Evolutionary conservation across 257 asterid species (phyloP).

Genomic region (Solanum chmielewskii): DNA sequence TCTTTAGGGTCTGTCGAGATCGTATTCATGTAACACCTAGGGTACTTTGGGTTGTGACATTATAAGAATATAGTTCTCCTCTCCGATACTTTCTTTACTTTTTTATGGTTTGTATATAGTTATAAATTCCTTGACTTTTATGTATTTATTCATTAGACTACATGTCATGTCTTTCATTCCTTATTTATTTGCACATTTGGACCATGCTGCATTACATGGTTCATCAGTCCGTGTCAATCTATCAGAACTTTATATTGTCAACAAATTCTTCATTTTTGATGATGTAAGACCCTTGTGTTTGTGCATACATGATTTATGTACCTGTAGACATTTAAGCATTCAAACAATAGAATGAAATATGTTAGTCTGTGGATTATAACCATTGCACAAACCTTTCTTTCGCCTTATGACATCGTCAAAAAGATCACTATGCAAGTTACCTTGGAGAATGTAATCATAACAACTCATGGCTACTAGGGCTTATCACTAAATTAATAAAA

Average conservation of each 20-base stretch:
- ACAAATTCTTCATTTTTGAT: neutral
- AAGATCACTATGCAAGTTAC: neutral
- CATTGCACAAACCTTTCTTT: neutral
- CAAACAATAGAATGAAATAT: too few relatives aligned
- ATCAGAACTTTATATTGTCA: too few relatives aligned
- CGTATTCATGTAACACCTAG: too few relatives aligned
- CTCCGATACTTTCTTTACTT: too few relatives aligned
- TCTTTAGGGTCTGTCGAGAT: too few relatives aligned
- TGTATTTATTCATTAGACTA: too few relatives aligned
- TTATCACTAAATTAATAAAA: neutral
- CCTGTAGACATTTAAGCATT: neutral
- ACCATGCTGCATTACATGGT: neutral
- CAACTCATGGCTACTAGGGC: neutral
- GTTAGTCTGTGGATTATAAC: neutral
- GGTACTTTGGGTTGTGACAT: too few relatives aligned
- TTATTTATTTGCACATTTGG: neutral
- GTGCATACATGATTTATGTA: neutral
- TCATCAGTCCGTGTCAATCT: too few relatives aligned
- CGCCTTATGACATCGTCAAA: neutral
- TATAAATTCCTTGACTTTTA: neutral
- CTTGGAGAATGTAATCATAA: neutral
- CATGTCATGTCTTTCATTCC: too few relatives aligned
- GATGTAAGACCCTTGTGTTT: neutral
- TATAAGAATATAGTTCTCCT: neutral
- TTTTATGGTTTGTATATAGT: neutral